Evolutionary conservation across 305 asterid genomes (phyloP).

Genomic region (Fraxinus baroniana): DNA sequence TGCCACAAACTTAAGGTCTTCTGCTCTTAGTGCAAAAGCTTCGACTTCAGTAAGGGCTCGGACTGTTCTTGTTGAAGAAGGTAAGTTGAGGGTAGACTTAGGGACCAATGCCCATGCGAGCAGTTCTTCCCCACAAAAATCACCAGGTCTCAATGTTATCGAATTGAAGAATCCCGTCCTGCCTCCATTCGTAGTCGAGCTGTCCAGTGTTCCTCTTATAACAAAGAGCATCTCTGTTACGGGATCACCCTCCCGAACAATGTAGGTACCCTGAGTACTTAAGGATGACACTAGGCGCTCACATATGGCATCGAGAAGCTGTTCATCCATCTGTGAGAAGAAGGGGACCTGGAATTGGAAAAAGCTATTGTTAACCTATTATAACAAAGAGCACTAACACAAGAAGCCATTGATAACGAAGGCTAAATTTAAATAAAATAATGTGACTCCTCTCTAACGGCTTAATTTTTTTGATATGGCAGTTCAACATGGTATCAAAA

Average conservation of each 20-base stretch:
- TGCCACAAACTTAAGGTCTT: conserved; percentile 77
- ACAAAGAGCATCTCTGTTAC: conserved; percentile 67
- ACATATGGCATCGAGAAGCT: conserved; percentile 71
- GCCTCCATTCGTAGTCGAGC: conserved; percentile 84
- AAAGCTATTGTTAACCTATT: background rate
- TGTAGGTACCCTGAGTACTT: conserved; percentile 68
- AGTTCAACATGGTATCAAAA: background rate
- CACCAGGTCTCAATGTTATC: conserved; percentile 57
- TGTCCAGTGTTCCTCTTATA: conserved; percentile 65
- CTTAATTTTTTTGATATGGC: background rate
- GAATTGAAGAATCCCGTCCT: conserved; percentile 72
- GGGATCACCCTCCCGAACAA: conserved; percentile 91
- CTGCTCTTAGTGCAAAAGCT: conserved; percentile 66
- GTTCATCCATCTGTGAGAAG: conserved; percentile 73
- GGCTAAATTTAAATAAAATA: background rate
- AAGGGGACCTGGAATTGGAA: conserved; percentile 61
- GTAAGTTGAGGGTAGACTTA: conserved; percentile 51
- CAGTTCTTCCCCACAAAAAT: conserved; percentile 77
- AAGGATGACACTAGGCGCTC: conserved; percentile 67
- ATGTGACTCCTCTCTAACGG: background rate
- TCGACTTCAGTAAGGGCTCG: conserved; percentile 63
- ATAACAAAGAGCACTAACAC: background rate
- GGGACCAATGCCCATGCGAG: conserved; percentile 81
- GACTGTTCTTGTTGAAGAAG: conserved; percentile 70
- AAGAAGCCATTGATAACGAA: background rate